Base-by-base conservation (phyloP, 164 flowering plant genomes). In the Macadamia integrifolia region DNA sequence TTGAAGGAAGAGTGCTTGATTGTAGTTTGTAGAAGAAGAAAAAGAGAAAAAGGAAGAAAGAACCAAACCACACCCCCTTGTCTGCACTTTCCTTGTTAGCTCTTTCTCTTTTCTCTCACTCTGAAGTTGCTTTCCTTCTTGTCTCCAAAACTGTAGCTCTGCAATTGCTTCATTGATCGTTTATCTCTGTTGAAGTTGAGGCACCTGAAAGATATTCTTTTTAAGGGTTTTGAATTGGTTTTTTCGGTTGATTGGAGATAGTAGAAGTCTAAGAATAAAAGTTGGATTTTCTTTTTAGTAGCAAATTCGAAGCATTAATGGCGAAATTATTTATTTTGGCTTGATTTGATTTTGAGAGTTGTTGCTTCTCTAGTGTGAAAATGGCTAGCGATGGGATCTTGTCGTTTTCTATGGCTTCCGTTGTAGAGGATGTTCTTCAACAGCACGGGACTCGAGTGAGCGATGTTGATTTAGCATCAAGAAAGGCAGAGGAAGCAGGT, bases 401-500 rank as follows among this genome's bases (percentile, higher is more conserved):
- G 67, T 73, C 84, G 8, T 80, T 85, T 69, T 83, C 86, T 40
- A 77, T 85, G 67, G 80, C 74, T 60, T 79, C 90, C 11, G 69
- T 88, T 35, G 81, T 91, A 68, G 92, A 88, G 71, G 91, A 88
- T 62, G 87, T 86, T 75, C 81, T 88, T 72, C 84, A 82, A 53
- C 79, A 84, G 60, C 85, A 85, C 30, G 82, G 80, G 2, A 72
- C 71, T 58, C 75, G 84, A 52, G 70, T 70, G 43, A 69, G 80
- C 32, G 84, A 82, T 32, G 32, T 75, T 9, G 78, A 81, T 71
- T 78, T 84, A 69, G 84, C 84, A 31, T 84, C 92, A 3, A 75
- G 92, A 58, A 86, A 78, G 67, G 84, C 86, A 3, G 87, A 88
- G 50, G 91, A 88, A 81, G 82, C 88, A 75, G 80, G 97, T 91